phyloP scores from a whole-genome alignment of 2,329 filamentous ascomycete genomes.

The Aspergillus sp. region DNA sequence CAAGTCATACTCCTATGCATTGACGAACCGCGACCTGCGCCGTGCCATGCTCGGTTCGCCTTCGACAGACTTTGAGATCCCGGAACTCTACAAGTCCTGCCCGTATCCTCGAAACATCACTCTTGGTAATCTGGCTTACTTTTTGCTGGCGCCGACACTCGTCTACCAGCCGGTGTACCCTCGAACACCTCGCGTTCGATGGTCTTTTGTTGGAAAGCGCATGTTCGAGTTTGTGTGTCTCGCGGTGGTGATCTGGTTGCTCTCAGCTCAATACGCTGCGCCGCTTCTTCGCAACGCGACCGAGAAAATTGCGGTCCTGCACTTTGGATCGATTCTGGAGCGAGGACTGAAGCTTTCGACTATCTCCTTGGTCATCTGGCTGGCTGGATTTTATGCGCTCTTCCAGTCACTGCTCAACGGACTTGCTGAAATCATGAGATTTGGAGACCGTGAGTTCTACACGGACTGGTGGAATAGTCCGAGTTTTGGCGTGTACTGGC shows the following conservation, averaged over 20 bases:
- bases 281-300: conserved; percentile 89
- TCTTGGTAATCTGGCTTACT: conserved; percentile 84
- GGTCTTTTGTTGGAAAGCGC: conserved; percentile 85
- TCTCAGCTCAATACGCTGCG: conserved; percentile 90
- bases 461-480: conserved; percentile 97
- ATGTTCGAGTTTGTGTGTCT: conserved; percentile 76
- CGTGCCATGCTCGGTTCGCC: conserved; percentile 87
- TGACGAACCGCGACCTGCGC: conserved; percentile 93
- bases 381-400: conserved; percentile 94
- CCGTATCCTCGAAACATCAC: conserved; percentile 93
- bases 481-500: conserved; percentile 87
- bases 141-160: conserved; percentile 96
- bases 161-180: conserved; percentile 98
- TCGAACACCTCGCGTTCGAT: conserved; percentile 77
- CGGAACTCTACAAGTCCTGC: conserved; percentile 78
- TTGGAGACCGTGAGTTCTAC: conserved; percentile 94
- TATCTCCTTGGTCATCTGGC: conserved; percentile 94
- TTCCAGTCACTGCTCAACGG: conserved; percentile 95
- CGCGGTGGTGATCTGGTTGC: conserved; percentile 91
- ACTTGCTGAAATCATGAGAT: conserved; percentile 84
- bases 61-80: conserved; percentile 68
- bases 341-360: conserved; percentile 93
- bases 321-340: conserved; percentile 81
- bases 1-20: conserved; percentile 93
- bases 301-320: conserved; percentile 79